Percentiles rank a stretch among this genome's conserved stretches.
Conservation (phyloP, 441 rosid genomes). For the Erysimum cheiri region DNA sequence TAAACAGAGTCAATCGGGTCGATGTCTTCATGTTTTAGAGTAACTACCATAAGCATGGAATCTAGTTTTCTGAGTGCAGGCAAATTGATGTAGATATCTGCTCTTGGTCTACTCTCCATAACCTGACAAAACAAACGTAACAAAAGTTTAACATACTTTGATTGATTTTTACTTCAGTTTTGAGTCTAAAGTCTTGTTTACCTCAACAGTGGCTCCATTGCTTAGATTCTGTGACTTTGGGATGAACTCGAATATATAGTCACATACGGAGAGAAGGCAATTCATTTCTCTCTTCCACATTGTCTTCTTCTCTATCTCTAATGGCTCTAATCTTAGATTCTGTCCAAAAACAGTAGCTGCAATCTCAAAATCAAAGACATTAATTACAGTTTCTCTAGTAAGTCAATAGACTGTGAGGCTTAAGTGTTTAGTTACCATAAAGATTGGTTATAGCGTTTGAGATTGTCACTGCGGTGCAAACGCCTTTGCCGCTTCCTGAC, state of each 20-base stretch:
- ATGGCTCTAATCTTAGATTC: conserved; percentile 62
- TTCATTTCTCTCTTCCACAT: conserved; percentile 76
- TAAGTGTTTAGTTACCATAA: conserved; percentile 48
- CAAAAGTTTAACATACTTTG: not conserved
- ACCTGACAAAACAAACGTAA: conserved; percentile 40
- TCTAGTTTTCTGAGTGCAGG: conserved; percentile 72
- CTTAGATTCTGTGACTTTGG: conserved; percentile 55
- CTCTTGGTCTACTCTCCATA: conserved; percentile 62
- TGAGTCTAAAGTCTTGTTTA: conserved; percentile 9
- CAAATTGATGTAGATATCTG: conserved; percentile 65
- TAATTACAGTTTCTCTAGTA: not conserved
- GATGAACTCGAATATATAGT: conserved; percentile 58
- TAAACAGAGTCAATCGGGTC: not conserved
- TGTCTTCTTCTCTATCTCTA: conserved; percentile 58
- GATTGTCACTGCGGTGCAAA: conserved; percentile 65
- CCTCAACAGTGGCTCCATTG: conserved; percentile 60
- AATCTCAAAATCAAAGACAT: conserved; percentile 12
- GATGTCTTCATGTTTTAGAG: not conserved
- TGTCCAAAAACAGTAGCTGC: conserved; percentile 75
- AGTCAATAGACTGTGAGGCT: not conserved
- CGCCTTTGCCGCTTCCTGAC: conserved; percentile 82
- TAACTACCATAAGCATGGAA: conserved; percentile 61
- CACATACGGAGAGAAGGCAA: conserved; percentile 67
- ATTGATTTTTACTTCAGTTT: not conserved
- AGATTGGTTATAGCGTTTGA: conserved; percentile 78